Conservation (phyloP, 352 stramenopile genomes). For the Globisporangium nunn region DNA sequence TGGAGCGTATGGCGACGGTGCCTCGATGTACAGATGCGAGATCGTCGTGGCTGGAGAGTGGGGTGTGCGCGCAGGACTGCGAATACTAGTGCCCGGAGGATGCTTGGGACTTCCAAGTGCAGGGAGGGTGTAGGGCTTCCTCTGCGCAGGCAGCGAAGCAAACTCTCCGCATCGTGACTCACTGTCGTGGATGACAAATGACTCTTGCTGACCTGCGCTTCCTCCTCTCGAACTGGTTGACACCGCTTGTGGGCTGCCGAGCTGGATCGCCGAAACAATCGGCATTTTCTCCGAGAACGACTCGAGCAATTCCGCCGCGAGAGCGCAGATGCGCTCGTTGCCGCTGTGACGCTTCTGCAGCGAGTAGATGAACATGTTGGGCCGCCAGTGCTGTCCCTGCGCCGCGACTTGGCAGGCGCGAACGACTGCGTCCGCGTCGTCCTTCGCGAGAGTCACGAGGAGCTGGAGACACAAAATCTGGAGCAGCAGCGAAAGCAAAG, state of each 20-base stretch:
- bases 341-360: slow-evolving; percentile 62
- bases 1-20: slow-evolving; percentile 41
- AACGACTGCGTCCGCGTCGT: slow-evolving; percentile 41
- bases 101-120: slow-evolving; percentile 14
- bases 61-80: slow-evolving; percentile 17
- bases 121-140: slow-evolving; percentile 24
- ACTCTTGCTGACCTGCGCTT: slow-evolving; percentile 1
- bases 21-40: slow-evolving; percentile 41
- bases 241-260: slow-evolving; percentile 17
- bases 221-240: background rate
- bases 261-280: slow-evolving; percentile 39
- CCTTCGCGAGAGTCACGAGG: slow-evolving; percentile 45
- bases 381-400: slow-evolving; percentile 64
- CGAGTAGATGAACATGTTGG: slow-evolving; percentile 76
- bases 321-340: slow-evolving; percentile 32
- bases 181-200: slow-evolving; percentile 4
- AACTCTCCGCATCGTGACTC: background rate
- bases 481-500: background rate
- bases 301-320: slow-evolving; percentile 31
- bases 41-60: slow-evolving; percentile 58
- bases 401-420: slow-evolving; percentile 49
- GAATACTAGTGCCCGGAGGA: background rate
- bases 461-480: slow-evolving; percentile 51
- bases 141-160: background rate
- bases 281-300: slow-evolving; percentile 49